Evolutionary conservation across 345 rosid genomes (phyloP), one percentile per base, ranked within the genome.

Genomic region (Sapria himalayana): DNA sequence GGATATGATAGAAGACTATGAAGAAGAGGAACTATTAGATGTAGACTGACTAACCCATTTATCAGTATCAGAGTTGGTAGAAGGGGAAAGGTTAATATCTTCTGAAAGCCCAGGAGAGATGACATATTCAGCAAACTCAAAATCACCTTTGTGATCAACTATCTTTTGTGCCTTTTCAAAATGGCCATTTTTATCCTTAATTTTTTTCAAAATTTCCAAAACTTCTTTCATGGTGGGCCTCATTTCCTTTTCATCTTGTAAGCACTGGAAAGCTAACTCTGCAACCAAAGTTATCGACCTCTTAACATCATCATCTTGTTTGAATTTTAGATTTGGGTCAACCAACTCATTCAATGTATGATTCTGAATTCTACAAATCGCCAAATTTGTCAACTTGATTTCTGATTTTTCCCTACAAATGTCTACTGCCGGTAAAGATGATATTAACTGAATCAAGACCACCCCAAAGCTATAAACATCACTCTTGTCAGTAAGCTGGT

Each of bases 391-490:
- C 43, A 85, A 57, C 45, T 78, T 85, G 19, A 85, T 66, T 11
- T 85, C 86, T 1, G 66, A 71, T 6, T 67, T 60, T 22, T 69
- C 67, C 54, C 96, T 62, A 19, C 33, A 71, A 5, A 67, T 69
- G 38, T 85, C 94, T 9, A 85, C 94, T 1, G 96, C 86, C 32
- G 52, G 43, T 40, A 72, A 56, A 0, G 84, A 63, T 4, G 92
- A 78, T 21, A 85, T 45, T 3, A 85, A 72, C 57, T 85, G 92
- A 2, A 69, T 43, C 42, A 85, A 48, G 24, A 85, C 94, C 0
- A 85, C 96, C 7, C 96, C 96, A 10, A 81, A 85, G 41, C 96
- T 85, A 34, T 81, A 85, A 0, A 85, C 96, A 24, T 85, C 96
- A 3, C 96, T 85, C 50, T 81, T 85, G 39, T 65, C 70, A 1